Evolutionary conservation across 2,329 filamentous ascomycete genomes (phyloP), one percentile per base, ranked within the genome.

Genomic region (Clonostachys rosea): DNA sequence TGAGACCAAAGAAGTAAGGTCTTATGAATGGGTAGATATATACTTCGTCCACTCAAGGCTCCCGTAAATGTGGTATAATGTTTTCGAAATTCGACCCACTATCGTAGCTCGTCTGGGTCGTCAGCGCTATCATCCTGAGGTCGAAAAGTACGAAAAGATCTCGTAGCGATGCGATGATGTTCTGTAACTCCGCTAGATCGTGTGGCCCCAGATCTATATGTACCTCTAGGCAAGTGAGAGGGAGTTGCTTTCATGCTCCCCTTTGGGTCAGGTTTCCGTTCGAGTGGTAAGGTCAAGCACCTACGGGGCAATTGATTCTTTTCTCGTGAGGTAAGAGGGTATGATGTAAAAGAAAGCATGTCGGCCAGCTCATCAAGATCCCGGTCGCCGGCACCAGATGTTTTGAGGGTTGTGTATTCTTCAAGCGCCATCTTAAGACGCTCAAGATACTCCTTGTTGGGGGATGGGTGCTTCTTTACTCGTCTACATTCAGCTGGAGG

Each of bases 401-500:
- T 48, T 33, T 55, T 54, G 5, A 59, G 47, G 20, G 52, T 49
- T 10, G 54, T 53, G 44, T 68, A 69, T 17, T 58, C 55, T 45
- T 59, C 60, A 16, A 73, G 61, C 2, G 63, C 65, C 34, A 51
- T 48, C 43, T 67, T 64, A 20, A 73, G 55, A n/a, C 63, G 55
- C 43, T 70, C 62, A 18, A 74, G 55, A 10, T 62, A 64, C 33
- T 60, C 57, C 48, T 72, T 72, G 56, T 65, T 71, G 3, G 71
- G 70, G 3, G 70, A 73, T 6, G 70, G 71, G 37, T 74, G 70
- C 47, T 73, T 74, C 59, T 74, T 74, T 14, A 59, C 55, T 51
- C 41, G 24, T 8, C 24, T 30, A 30, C 24, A 30, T 5, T 30
- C 24, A 30, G 24, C 9, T 20, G 36, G 20, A 10, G 33, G 24